Conservation (phyloP, 2,329 filamentous ascomycete genomes). For the Fusarium hostae region DNA sequence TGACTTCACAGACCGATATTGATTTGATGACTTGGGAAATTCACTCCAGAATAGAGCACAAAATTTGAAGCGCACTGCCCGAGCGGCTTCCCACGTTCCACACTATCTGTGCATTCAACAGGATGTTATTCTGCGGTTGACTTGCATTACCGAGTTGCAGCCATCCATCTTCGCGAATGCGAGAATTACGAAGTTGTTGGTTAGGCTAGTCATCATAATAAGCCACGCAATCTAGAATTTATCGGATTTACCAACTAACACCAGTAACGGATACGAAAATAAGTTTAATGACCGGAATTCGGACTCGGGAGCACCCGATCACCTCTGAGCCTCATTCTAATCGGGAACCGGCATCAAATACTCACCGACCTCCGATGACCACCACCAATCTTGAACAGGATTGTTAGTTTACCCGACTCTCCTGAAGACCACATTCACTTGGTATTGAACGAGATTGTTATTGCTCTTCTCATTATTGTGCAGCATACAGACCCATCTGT, state of each 20-base stretch:
- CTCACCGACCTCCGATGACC: constrained; percentile 17
- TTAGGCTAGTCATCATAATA: not conserved
- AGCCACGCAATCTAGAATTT: not conserved
- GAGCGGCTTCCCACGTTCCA: not conserved
- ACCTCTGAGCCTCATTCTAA: not conserved
- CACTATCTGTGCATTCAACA: not conserved
- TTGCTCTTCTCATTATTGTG: constrained; percentile 8
- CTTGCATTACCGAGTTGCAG: not conserved
- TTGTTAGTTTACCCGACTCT: not conserved
- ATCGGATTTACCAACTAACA: not conserved
- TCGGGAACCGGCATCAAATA: constrained; percentile 14
- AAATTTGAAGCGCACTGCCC: not conserved
- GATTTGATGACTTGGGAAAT: not conserved
- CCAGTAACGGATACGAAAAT: constrained; percentile 14
- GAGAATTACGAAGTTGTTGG: not conserved
- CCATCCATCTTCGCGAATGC: not conserved
- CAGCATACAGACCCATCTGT: not conserved
- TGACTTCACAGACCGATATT: not conserved
- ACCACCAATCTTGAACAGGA: not conserved
- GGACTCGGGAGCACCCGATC: constrained; percentile 7
- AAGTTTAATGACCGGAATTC: constrained; percentile 11
- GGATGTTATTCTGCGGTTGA: not conserved
- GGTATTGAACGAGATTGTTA: not conserved
- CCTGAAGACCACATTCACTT: not conserved
- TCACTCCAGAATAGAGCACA: not conserved